These are phyloP conservation scores for Andrographis paniculata DNA, from an alignment of 305 asterid species.

Conservation along the genomic window DNA sequence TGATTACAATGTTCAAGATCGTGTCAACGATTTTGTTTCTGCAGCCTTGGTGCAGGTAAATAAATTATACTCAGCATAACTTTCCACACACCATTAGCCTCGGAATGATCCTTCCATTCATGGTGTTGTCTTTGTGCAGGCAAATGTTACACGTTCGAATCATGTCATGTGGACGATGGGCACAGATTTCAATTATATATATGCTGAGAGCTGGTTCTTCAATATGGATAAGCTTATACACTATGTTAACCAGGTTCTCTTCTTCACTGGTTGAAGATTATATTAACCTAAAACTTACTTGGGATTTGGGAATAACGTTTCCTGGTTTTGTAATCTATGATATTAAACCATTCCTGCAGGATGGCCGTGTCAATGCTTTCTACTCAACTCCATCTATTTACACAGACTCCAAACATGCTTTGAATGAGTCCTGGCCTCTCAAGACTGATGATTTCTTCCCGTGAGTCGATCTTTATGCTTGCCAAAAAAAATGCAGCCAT, in stretches of 20 bases:
- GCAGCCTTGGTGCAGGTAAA: conserved; percentile 73
- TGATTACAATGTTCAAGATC: conserved; percentile 67
- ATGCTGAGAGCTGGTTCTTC: conserved; percentile 76
- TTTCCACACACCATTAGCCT: conserved; percentile 10
- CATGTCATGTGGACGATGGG: conserved; percentile 95
- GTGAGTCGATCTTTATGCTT: no score
- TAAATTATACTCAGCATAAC: no score
- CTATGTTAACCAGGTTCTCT: conserved; percentile 81
- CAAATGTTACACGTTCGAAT: conserved; percentile 67
- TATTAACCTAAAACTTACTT: no score
- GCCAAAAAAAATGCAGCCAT: no score
- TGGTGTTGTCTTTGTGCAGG: conserved; percentile 24
- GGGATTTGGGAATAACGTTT: no score
- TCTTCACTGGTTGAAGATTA: no score
- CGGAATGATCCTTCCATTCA: conserved; percentile 16
- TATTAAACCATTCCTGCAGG: no score
- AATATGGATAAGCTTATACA: conserved; percentile 91
- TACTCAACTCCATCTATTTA: conserved; percentile 91
- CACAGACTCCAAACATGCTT: conserved; percentile 79
- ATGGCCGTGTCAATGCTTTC: conserved; percentile 98
- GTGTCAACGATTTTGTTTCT: conserved; percentile 74
- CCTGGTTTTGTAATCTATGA: no score
- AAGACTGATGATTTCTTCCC: conserved; percentile 88
- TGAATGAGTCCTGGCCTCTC: conserved; percentile 86
- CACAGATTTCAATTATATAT: conserved; percentile 78